Percentiles rank a stretch among this genome's conserved stretches.
These are phyloP conservation scores for Chytriomyces sp. DNA, from an alignment of 192 early-diverging fungal species.

Conservation along the genomic window DNA sequence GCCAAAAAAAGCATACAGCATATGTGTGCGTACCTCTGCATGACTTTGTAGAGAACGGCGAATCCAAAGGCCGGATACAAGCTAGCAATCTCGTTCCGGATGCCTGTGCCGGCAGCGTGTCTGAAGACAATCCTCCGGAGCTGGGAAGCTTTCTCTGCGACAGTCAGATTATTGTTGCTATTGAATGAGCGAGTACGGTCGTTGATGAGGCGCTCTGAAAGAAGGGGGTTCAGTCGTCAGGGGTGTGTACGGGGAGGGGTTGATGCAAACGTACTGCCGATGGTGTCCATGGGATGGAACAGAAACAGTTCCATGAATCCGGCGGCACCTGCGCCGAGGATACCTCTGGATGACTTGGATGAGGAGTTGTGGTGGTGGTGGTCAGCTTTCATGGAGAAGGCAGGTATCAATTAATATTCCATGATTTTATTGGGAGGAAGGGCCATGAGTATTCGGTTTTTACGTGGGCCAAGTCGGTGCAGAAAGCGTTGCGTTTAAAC, in stretches of 20 bases:
- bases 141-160: too few species aligned
- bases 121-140: conserved; percentile 82
- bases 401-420: too few species aligned
- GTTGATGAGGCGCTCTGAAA: conserved; percentile 43
- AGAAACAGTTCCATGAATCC: conserved; percentile 87
- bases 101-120: conserved; percentile 68
- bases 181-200: conserved; percentile 19
- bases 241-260: neutral
- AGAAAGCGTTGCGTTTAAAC: too few species aligned
- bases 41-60: conserved; percentile 92
- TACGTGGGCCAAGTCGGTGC: too few species aligned
- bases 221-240: neutral
- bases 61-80: conserved; percentile 91
- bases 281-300: conserved; percentile 95
- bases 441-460: too few species aligned
- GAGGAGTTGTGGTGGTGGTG: too few species aligned
- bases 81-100: conserved; percentile 73
- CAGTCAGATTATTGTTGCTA: neutral
- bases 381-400: too few species aligned
- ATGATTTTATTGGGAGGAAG: too few species aligned
- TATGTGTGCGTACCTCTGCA: conserved; percentile 66
- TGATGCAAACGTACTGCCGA: conserved; percentile 1
- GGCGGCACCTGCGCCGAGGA: conserved; percentile 38
- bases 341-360: conserved; percentile 4
- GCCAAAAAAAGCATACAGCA: conserved; percentile 60